Conservation (phyloP, 306 rosid genomes). For the Gillenia trifoliata region DNA sequence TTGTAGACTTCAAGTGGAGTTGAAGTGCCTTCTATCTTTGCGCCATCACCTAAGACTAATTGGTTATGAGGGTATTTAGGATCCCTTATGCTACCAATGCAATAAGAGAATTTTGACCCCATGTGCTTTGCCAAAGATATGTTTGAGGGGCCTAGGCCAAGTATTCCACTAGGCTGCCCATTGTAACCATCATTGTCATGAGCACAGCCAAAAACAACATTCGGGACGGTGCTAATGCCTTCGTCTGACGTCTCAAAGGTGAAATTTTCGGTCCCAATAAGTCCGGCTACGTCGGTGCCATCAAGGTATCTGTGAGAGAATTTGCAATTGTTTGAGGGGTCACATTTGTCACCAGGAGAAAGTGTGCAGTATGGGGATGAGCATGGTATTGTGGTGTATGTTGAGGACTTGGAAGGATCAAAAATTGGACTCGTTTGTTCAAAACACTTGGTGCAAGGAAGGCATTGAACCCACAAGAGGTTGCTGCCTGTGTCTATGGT, state of each 20-base stretch:
- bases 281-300: conserved; percentile 13
- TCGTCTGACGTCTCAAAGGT: conserved; percentile 33
- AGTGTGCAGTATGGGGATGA: not conserved
- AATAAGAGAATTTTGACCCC: conserved; percentile 37
- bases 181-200: not conserved
- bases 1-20: conserved; percentile 17
- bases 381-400: conserved; percentile 4
- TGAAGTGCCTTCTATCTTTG: conserved; percentile 34
- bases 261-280: conserved; percentile 16
- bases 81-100: conserved; percentile 38
- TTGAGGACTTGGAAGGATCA: conserved; percentile 35
- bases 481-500: conserved; percentile 35
- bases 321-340: not conserved
- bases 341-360: not conserved
- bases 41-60: conserved; percentile 40
- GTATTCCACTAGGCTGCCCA: conserved; percentile 25
- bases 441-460: conserved; percentile 36
- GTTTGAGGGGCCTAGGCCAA: conserved; percentile 26
- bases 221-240: not conserved
- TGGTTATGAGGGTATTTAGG: conserved; percentile 29
- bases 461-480: conserved; percentile 40
- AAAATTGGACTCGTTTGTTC: conserved; percentile 10
- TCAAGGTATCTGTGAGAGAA: conserved; percentile 8
- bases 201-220: conserved; percentile 31
- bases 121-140: conserved; percentile 24